These are phyloP conservation scores for Talaromyces adpressus DNA, from an alignment of 495 filamentous ascomycete species.

Conservation along the genomic window DNA sequence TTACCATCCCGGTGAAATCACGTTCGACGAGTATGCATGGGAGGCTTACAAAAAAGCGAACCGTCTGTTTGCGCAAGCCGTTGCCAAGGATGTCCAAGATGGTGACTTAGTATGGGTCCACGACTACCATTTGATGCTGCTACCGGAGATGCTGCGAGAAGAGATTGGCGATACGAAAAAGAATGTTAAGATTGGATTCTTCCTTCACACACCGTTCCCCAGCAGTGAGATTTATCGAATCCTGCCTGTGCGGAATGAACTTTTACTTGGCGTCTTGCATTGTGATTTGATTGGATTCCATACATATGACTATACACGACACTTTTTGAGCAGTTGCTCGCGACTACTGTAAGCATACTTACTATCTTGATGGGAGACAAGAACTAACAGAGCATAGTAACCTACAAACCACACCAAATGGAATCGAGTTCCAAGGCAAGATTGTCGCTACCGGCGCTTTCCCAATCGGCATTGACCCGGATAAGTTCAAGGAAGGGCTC, in stretches of 20 bases:
- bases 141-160: constrained; percentile 76
- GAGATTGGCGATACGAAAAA: constrained; percentile 52
- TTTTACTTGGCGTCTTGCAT: constrained; percentile 66
- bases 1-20: constrained; percentile 86
- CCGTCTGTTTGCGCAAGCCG: constrained; percentile 63
- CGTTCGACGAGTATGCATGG: constrained; percentile 81
- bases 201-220: constrained; percentile 83
- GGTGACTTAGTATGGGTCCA: constrained; percentile 85
- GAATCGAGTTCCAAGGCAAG: constrained; percentile 66
- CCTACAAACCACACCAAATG: constrained; percentile 67
- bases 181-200: constrained; percentile 84
- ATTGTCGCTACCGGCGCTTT: constrained; percentile 74
- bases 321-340: constrained; percentile 78
- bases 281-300: constrained; percentile 86
- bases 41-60: constrained; percentile 76
- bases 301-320: constrained; percentile 82
- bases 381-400: constrained; percentile 31
- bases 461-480: constrained; percentile 83
- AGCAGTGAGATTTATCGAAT: constrained; percentile 86
- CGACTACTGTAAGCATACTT: constrained; percentile 58
- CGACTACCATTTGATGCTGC: constrained; percentile 85
- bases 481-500: constrained; percentile 74
- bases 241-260: constrained; percentile 70
- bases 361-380: neutral
- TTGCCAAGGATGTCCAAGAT: constrained; percentile 65